Conservation (phyloP, 202 grass and related monocot genomes). For the Zoysia matrella region DNA sequence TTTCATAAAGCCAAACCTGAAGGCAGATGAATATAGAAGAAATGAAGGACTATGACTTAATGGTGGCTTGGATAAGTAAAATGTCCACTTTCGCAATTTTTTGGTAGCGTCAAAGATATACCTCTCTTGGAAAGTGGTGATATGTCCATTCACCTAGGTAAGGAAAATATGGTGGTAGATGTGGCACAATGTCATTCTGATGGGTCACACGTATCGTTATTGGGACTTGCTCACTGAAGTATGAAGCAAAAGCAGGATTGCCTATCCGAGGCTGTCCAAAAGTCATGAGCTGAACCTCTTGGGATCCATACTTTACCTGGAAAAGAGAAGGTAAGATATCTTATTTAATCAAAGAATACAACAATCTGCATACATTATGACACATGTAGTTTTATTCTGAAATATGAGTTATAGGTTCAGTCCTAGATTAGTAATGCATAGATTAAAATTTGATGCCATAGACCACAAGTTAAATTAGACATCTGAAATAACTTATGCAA, state of each 20-base stretch:
- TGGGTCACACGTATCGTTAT: conserved; percentile 73
- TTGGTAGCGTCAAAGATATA: conserved; percentile 38
- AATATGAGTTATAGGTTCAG: background rate
- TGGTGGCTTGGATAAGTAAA: background rate
- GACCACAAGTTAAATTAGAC: background rate
- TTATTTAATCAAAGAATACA: conserved; percentile 3
- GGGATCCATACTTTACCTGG: conserved; percentile 72
- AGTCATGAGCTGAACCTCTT: conserved; percentile 73
- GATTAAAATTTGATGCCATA: background rate
- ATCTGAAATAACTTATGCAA: background rate
- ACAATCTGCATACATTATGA: conserved; percentile 19
- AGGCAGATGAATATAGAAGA: conserved; percentile 24
- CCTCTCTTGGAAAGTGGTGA: conserved; percentile 93
- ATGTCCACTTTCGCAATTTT: background rate
- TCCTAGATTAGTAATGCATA: too few relatives aligned
- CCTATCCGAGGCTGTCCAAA: conserved; percentile 95
- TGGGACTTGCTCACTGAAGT: conserved; percentile 72
- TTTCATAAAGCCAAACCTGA: conserved; percentile 86
- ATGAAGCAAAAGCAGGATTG: conserved; percentile 86
- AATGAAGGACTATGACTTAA: conserved; percentile 13
- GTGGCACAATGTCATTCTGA: conserved; percentile 91
- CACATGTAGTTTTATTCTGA: background rate
- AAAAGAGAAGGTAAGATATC: conserved; percentile 35
- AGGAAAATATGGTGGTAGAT: conserved; percentile 84
- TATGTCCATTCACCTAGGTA: conserved; percentile 79